These are phyloP conservation scores for Termitomyces heimii DNA, from an alignment of 768 basidiomycete genomes.

Conservation along the genomic window DNA sequence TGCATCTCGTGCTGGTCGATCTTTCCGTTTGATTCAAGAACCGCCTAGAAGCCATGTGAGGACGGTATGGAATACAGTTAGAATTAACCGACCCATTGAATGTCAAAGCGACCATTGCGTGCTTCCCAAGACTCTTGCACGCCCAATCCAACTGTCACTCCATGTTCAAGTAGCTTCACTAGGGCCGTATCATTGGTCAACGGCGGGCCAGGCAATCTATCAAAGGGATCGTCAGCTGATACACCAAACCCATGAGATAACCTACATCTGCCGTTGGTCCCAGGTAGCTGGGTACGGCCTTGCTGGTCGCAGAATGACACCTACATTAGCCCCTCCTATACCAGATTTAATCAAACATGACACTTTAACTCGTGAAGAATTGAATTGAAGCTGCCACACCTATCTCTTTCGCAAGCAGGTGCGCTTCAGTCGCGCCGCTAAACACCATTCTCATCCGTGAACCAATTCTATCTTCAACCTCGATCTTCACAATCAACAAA, in stretches of 20 bases:
- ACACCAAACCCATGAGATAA: background rate
- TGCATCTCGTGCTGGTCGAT: slow-evolving; percentile 35
- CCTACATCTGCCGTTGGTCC: slow-evolving; percentile 66
- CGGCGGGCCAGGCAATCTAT: slow-evolving; percentile 69
- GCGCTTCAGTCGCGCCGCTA: slow-evolving; percentile 55
- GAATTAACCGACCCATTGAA: slow-evolving; percentile 60
- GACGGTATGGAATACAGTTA: background rate
- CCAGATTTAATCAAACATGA: background rate
- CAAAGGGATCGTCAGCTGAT: slow-evolving; percentile 6
- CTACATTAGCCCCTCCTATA: slow-evolving; percentile 41
- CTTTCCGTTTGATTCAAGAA: slow-evolving; percentile 39
- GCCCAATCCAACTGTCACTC: slow-evolving; percentile 80
- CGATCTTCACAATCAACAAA: slow-evolving; percentile 59
- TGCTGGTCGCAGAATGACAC: slow-evolving; percentile 47
- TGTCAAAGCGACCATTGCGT: slow-evolving; percentile 70
- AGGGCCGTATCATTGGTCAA: slow-evolving; percentile 59
- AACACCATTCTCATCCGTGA: slow-evolving; percentile 59
- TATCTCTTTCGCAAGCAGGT: slow-evolving; percentile 64
- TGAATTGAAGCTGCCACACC: slow-evolving; percentile 32
- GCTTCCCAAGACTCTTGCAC: slow-evolving; percentile 66
- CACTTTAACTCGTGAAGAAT: background rate
- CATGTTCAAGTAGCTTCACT: slow-evolving; percentile 54
- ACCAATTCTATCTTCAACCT: slow-evolving; percentile 55
- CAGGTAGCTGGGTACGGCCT: slow-evolving; percentile 68
- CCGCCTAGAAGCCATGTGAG: slow-evolving; percentile 25